A percentile compares a stretch with the other conserved stretches of the same genome.
Evolutionary conservation across 1,284 basidiomycete species (phyloP).

Genomic region (Chalciporus sp.): DNA sequence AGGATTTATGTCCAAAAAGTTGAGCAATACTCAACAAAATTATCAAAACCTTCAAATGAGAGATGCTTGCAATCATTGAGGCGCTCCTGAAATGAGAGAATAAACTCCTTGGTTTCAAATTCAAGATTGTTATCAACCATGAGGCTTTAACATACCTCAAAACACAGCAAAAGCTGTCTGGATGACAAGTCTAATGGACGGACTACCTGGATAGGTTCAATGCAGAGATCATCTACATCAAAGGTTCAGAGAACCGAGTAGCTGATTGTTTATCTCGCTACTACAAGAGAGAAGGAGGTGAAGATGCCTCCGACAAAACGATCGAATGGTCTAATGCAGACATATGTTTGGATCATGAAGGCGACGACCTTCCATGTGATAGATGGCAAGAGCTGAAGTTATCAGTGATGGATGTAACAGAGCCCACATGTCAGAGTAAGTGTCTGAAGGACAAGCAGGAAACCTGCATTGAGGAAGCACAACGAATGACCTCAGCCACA

Average conservation of each 20-base stretch:
- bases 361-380: too few relatives aligned
- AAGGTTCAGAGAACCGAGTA: background rate
- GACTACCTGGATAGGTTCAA: background rate
- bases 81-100: background rate
- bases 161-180: background rate
- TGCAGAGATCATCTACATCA: background rate
- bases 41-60: conserved; percentile 36
- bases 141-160: background rate
- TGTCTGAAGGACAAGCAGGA: too few relatives aligned
- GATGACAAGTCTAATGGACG: background rate
- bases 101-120: background rate
- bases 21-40: conserved; percentile 1
- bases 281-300: too few relatives aligned
- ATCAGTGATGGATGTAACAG: too few relatives aligned
- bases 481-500: too few relatives aligned
- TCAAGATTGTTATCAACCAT: background rate
- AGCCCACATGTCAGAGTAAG: too few relatives aligned
- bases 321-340: too few relatives aligned
- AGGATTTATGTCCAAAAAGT: conserved; percentile 34
- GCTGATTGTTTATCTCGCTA: background rate
- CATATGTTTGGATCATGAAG: too few relatives aligned
- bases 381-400: too few relatives aligned
- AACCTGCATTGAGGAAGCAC: too few relatives aligned
- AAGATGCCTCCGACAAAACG: too few relatives aligned
- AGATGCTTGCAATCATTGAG: background rate